Evolutionary conservation across 2,329 filamentous ascomycete species (phyloP).

Genomic region (Microascus cirrosus): DNA sequence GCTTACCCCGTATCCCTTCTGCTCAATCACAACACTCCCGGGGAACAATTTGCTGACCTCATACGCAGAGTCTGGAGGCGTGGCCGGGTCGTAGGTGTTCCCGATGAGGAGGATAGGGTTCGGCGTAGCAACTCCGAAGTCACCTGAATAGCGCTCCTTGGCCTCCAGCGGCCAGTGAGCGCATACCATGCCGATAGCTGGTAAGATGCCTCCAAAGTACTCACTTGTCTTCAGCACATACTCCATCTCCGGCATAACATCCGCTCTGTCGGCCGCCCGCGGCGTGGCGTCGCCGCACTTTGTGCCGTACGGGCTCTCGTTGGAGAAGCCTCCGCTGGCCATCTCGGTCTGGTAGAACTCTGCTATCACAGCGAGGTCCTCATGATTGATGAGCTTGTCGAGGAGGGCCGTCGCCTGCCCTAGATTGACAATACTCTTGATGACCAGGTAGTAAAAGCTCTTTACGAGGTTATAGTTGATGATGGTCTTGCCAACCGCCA

Average conservation of each 20-base stretch:
- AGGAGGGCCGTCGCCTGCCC: constrained; percentile 27
- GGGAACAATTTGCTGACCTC: constrained; percentile 31
- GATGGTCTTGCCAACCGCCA: constrained; percentile 26
- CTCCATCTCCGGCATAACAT: background rate
- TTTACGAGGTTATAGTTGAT: constrained; percentile 36
- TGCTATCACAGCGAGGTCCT: constrained; percentile 32
- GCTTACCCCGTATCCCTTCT: constrained; percentile 39
- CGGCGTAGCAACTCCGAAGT: constrained; percentile 22
- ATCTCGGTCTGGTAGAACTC: constrained; percentile 10
- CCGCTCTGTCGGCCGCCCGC: constrained; percentile 4
- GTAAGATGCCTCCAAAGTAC: constrained; percentile 12
- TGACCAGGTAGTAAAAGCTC: constrained; percentile 21
- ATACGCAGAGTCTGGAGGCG: constrained; percentile 30
- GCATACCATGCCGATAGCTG: constrained; percentile 14
- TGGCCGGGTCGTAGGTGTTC: constrained; percentile 34
- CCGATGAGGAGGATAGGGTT: constrained; percentile 34
- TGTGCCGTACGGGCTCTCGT: constrained; percentile 30
- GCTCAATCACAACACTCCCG: constrained; percentile 31
- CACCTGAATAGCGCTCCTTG: constrained; percentile 8
- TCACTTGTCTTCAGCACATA: constrained; percentile 12
- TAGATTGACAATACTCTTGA: constrained; percentile 32
- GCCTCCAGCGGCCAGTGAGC: constrained; percentile 25
- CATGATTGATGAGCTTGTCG: constrained; percentile 27
- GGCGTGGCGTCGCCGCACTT: constrained; percentile 21
- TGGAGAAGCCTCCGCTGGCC: constrained; percentile 3